Evolutionary conservation across 345 rosid species (phyloP), one percentile per base, ranked within the genome.

Genomic region (Melastoma malabathricum): DNA sequence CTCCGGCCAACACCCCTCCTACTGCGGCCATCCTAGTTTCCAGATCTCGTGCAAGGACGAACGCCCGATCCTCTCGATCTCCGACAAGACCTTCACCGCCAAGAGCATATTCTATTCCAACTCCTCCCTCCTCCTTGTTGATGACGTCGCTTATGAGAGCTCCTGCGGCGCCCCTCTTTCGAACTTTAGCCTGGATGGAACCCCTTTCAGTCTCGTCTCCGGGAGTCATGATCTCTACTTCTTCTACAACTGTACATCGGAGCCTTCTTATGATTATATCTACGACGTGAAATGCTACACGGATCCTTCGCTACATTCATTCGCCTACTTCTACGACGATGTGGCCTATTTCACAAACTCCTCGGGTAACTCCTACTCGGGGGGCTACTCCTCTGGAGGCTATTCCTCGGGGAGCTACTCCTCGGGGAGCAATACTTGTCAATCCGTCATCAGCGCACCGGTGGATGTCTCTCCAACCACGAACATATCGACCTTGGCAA

Each of bases 21-120:
- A 7, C 38, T 76, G 85, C 25, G 82, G 80, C 18, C 58, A 46
- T 51, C 85, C 82, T 4, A 67, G 85, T 25, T 80, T 76, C 56
- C 6, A 47, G 8, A 18, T 76, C 46, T 55, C 65, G 9, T 76
- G 82, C 69, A 23, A 43, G 4, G 41, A 46, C 3, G 58, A 55
- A 34, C 46, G 18, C 13, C 61, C 72, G 6, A 14, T 80, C 44
- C 55, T 80, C 18, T 41, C 19, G 15, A n/a, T 76, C 38, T 7
- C 53, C 9, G 41, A 16, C 29, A 16, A 12, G 8, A 39, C 52
- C 18, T 74, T 61, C n/a, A 47, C 49, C 18, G 29, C 75, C 50
- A 59, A 22, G 0, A 13, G 52, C 3, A 66, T 80, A 54, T 18
- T 31, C 44, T 68, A 77, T 59, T 1, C 17, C 1, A 58, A 39